phyloP scores from a whole-genome alignment of 2,329 filamentous ascomycete genomes.

The Truncatella angustata region DNA sequence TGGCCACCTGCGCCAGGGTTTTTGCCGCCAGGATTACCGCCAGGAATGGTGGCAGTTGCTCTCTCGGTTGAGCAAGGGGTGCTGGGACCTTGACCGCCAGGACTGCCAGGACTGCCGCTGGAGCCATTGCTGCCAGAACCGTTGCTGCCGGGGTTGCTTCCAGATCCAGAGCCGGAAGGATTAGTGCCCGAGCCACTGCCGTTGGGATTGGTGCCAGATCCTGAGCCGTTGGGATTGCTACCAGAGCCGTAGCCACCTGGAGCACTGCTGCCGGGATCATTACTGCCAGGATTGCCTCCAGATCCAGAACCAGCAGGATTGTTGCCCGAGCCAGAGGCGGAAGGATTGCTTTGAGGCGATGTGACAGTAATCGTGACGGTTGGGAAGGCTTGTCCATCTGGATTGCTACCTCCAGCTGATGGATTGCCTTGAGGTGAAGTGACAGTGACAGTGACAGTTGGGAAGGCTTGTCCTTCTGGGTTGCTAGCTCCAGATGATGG shows the following conservation, averaged over 20 bases:
- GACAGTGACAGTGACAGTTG: constrained; percentile 7
- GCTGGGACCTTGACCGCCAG: background rate
- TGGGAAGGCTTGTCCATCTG: no score
- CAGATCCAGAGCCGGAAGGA: no score
- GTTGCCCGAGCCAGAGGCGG: no score
- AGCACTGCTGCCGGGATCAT: background rate
- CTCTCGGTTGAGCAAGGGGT: no score
- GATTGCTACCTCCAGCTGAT: background rate
- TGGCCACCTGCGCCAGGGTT: constrained; percentile 7
- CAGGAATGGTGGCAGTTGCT: background rate
- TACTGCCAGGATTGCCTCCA: background rate
- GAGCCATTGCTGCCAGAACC: background rate
- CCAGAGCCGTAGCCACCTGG: background rate
- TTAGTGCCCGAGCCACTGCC: no score
- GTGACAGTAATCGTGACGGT: no score
- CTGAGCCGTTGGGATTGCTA: background rate
- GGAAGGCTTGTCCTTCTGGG: constrained; percentile 1
- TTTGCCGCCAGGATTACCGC: background rate
- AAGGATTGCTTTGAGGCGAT: no score
- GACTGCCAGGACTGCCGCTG: background rate
- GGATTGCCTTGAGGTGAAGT: constrained; percentile 5
- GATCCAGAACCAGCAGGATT: background rate
- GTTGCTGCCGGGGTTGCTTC: background rate
- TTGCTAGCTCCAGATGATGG: background rate
- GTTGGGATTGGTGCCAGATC: background rate